Base-by-base conservation (phyloP, 2,329 filamentous ascomycete genomes). In the Fusarium lateritium region DNA sequence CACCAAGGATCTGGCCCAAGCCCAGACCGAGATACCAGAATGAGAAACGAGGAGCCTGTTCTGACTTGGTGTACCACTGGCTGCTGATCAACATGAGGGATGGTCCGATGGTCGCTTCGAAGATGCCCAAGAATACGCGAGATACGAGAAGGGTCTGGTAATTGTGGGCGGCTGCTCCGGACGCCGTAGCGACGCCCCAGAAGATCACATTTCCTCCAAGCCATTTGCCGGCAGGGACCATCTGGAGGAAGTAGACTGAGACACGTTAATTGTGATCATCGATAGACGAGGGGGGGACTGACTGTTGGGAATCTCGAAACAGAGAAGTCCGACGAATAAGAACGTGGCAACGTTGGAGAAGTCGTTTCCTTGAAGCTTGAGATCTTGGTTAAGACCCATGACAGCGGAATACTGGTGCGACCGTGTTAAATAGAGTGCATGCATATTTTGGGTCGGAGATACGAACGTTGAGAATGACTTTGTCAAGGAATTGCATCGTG, bases 401-500 rank as follows among this genome's bases (percentile, higher is more conserved):
- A 92, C 88, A 62, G 86, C 86, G 19, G 88, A 88, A 73, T 91
- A 91, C 84, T 89, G 75, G 8, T 34, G 9, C 36, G 21, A 38
- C n/a, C 34, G 22, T 50, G 58, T 58, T 24, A 67, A 39, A 38
- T 46, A 28, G 13, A 28, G 28, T 10, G 22, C n/a, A 19, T 31
- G 28, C n/a, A 19, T 17, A 2, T 6, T 6, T 6, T 13, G 7
- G 14, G 8, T 15, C 8, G 10, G 33, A 28, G 40, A 28, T 34
- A 79, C 84, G 73, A 52, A 89, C 87, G 71, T 90, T 90, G 44
- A 90, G 82, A 28, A 88, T 83, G 62, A 89, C 85, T 77, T 91
- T 91, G 79, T 90, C 88, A 44, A 90, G 79, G 69, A 89, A 89
- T 71, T 90, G 87, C 78, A 89, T 82, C n/a, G 84, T 85, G 72